These are phyloP conservation scores for Erigeron canadensis DNA, from an alignment of 129 eudicot genomes.

Conservation along the genomic window DNA sequence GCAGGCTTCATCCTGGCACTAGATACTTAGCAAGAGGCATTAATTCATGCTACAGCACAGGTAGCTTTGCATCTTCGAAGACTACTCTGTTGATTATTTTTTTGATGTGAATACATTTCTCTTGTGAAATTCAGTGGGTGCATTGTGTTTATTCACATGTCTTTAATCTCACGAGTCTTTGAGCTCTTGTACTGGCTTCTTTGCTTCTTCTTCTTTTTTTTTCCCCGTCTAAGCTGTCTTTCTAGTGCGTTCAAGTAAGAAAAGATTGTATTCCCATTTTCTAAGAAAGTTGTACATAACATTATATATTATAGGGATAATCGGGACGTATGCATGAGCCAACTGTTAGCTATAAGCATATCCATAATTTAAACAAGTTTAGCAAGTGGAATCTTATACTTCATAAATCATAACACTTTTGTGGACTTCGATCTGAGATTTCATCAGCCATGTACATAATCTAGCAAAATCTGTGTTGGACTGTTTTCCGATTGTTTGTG, in stretches of 20 bases:
- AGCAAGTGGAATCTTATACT: too few relatives aligned
- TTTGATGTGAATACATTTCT: constrained; percentile 15
- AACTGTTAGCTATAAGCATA: too few relatives aligned
- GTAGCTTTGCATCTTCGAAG: constrained; percentile 38
- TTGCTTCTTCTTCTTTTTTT: neutral
- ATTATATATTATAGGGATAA: too few relatives aligned
- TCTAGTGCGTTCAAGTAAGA: neutral
- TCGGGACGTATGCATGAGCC: too few relatives aligned
- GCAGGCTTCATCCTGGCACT: constrained; percentile 99
- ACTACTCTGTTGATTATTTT: neutral
- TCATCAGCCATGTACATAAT: too few relatives aligned
- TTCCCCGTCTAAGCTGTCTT: constrained; percentile 13
- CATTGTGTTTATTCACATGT: constrained; percentile 7
- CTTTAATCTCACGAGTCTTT: constrained; percentile 14
- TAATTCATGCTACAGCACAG: constrained; percentile 89
- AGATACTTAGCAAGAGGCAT: constrained; percentile 96
- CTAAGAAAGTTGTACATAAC: constrained; percentile 1
- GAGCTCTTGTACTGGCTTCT: constrained; percentile 12
- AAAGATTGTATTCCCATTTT: neutral
- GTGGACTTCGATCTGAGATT: too few relatives aligned
- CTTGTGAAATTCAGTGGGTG: constrained; percentile 20
- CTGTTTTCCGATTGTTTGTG: too few relatives aligned
- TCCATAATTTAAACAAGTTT: too few relatives aligned
- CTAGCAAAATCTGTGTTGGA: too few relatives aligned
- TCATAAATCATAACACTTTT: too few relatives aligned